Percentiles rank a stretch among this genome's conserved stretches.
These are phyloP conservation scores for Phenoliferia sp. DNA, from an alignment of 1,284 basidiomycete genomes.

Conservation along the genomic window DNA sequence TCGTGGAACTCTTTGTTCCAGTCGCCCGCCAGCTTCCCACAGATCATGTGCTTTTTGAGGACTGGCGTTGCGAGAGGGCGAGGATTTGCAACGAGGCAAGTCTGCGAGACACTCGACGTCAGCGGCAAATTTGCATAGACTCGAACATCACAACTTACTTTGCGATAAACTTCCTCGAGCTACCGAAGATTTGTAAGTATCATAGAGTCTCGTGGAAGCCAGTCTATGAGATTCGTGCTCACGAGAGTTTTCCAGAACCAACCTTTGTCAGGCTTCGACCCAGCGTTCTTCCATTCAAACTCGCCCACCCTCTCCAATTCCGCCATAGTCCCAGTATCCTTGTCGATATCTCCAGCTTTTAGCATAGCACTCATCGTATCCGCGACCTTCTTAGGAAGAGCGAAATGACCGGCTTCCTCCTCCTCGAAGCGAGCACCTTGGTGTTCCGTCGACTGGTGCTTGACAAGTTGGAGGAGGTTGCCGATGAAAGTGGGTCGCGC, in stretches of 20 bases:
- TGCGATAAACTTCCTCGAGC: too few relatives aligned
- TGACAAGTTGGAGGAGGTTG: background rate
- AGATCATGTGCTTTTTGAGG: too few relatives aligned
- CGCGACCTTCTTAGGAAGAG: background rate
- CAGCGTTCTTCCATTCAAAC: background rate
- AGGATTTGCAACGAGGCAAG: too few relatives aligned
- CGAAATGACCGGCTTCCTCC: background rate
- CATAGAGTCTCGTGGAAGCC: too few relatives aligned
- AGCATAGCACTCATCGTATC: background rate
- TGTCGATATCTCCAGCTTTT: background rate
- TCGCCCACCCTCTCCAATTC: background rate
- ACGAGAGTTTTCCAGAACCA: background rate
- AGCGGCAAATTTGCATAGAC: too few relatives aligned
- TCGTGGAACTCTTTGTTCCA: too few relatives aligned
- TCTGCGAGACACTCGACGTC: too few relatives aligned
- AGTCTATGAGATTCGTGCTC: too few relatives aligned
- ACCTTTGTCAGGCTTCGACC: background rate
- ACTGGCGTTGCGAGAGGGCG: too few relatives aligned
- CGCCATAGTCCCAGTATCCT: background rate
- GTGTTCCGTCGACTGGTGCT: background rate
- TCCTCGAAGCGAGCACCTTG: background rate
- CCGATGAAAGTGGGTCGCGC: background rate
- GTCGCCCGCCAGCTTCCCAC: too few relatives aligned
- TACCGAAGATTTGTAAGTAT: too few relatives aligned
- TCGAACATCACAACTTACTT: too few relatives aligned